Conservation (phyloP, 2,329 filamentous ascomycete species). For the Didymella arachidicola region DNA sequence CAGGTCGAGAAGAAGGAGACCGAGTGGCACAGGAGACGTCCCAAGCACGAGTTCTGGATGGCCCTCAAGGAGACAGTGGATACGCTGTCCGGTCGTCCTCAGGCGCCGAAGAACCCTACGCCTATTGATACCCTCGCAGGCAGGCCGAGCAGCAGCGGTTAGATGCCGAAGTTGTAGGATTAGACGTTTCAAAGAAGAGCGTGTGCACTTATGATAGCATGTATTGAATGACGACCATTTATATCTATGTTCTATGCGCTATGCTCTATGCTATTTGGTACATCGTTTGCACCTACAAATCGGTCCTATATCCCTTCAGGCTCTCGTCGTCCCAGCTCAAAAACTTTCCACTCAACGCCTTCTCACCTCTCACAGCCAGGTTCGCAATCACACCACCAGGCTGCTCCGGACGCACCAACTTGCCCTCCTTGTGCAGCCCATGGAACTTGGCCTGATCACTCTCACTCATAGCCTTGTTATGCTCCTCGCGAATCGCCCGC, state of each 20-base stretch:
- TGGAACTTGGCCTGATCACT: constrained; percentile 71
- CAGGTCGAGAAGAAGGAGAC: constrained; percentile 82
- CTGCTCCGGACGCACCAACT: constrained; percentile 80
- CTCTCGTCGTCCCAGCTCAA: constrained; percentile 58
- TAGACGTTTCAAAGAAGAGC: neutral
- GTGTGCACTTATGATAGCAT: constrained; percentile 4
- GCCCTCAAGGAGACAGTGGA: constrained; percentile 82
- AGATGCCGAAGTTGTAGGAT: neutral
- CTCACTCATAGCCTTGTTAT: constrained; percentile 67
- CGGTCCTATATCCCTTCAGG: constrained; percentile 37
- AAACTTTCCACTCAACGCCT: constrained; percentile 77
- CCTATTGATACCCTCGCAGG: constrained; percentile 34
- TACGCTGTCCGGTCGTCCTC: constrained; percentile 71
- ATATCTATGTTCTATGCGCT: constrained; percentile 1
- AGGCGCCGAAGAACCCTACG: constrained; percentile 27
- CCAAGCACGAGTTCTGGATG: constrained; percentile 86
- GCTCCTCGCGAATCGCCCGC: constrained; percentile 76
- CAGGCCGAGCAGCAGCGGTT: constrained; percentile 26
- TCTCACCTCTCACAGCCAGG: constrained; percentile 69
- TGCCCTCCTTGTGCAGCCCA: constrained; percentile 72
- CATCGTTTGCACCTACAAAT: constrained; percentile 11
- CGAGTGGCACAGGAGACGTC: constrained; percentile 90
- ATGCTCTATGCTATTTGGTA: neutral
- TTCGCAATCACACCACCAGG: constrained; percentile 87
- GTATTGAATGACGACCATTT: neutral